Evolutionary conservation across 1,284 basidiomycete genomes (phyloP).

Genomic region (Microbotryum saponariae): DNA sequence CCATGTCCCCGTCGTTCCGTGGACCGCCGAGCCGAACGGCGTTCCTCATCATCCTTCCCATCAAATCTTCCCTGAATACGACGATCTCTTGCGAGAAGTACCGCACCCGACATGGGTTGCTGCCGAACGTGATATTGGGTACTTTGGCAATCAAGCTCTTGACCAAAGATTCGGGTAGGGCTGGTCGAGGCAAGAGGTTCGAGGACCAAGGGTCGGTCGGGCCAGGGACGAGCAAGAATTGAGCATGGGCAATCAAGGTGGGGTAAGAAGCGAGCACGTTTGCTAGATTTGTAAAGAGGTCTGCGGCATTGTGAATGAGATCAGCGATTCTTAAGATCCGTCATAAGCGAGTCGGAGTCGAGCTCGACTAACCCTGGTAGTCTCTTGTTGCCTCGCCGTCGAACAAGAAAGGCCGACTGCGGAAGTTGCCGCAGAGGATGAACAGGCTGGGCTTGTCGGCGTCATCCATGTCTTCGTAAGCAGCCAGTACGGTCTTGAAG

Average conservation of each 20-base stretch:
- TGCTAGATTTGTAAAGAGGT: conserved; percentile 56
- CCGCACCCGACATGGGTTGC: conserved; percentile 88
- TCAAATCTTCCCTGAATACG: conserved; percentile 83
- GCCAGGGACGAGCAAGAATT: conserved; percentile 91
- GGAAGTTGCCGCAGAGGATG: conserved; percentile 92
- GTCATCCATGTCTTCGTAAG: conserved; percentile 73
- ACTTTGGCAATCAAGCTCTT: conserved; percentile 60
- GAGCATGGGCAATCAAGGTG: conserved; percentile 62
- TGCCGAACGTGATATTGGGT: conserved; percentile 70
- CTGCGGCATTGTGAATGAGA: conserved; percentile 5
- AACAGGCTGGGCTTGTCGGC: conserved; percentile 49
- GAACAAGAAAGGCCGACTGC: conserved; percentile 49
- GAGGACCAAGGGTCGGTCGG: conserved; percentile 67
- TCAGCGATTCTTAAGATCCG: background rate
- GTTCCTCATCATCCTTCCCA: conserved; percentile 90
- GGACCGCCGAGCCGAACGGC: conserved; percentile 70
- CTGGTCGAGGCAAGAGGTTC: conserved; percentile 67
- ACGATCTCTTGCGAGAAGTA: conserved; percentile 97
- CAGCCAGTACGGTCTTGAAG: conserved; percentile 76
- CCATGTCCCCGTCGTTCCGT: conserved; percentile 52
- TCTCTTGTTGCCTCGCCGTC: conserved; percentile 34
- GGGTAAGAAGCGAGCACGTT: conserved; percentile 78
- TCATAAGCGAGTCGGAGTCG: background rate
- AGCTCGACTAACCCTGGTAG: conserved; percentile 64
- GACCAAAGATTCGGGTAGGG: conserved; percentile 66